Base-by-base conservation (phyloP, 148 eudicot species). In the Chenopodium suecicum region DNA sequence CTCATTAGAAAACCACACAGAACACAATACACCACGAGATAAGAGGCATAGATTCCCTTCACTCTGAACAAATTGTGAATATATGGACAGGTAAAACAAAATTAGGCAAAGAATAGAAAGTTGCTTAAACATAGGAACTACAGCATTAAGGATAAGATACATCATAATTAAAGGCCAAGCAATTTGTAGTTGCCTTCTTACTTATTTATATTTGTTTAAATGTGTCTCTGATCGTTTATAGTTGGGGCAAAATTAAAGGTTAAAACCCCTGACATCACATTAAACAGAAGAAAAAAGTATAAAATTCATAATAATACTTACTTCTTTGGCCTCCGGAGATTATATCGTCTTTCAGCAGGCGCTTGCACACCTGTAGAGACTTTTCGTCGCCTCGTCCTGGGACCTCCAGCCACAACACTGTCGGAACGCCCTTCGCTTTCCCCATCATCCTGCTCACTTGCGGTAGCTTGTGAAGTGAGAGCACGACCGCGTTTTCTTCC, bases 241-340 rank as follows among this genome's bases (percentile, higher is more conserved):
- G 44, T 22, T 32, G 20, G 16, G 37, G n/a, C 34, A 3, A 17
- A 19, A 27, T 44, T 16, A 11, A 62, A 73, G 19, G 20, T 3
- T 47, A 69, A 63, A 77, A 56, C 74, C n/a, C 67, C 44, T 65
- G 22, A 62, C 75, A 75, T 52, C 34, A 11, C 37, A 74, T 66
- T n/a, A n/a, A 58, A 73, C 47, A 72, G 13, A 81, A 46, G 63
- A 77, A 20, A 83, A 37, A 5, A 56, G 44, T 11, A 13, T 64
- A 23, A 31, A 66, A 25, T 56, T 44, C 6, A 78, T 25, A 60
- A 48, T 25, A 29, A 12, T 58, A 88, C 94, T 88, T 91, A 94
- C 97, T 74, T 90, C 82, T 85, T 94, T 47, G 85, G 83, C 76
- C 87, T 89, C 63, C 99, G 90, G 78, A 96, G 97, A 80, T 94